Conservation (phyloP, 2,329 filamentous ascomycete genomes). For the Gnomoniopsis sp. region DNA sequence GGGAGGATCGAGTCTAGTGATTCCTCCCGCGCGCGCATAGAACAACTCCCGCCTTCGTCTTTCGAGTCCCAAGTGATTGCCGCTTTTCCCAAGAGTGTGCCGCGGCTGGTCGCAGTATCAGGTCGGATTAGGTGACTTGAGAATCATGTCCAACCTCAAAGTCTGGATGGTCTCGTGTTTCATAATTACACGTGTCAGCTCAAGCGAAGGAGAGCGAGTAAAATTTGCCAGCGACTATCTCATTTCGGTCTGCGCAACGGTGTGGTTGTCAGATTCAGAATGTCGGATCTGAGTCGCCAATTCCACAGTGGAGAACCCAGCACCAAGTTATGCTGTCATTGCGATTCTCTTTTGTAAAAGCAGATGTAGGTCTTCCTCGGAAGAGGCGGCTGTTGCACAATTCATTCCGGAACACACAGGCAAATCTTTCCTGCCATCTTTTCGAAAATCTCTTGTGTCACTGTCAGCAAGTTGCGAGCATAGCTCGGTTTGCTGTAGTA, state of each 20-base stretch:
- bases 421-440: not conserved
- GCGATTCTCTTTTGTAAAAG: no score
- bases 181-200: slow-evolving; percentile 1
- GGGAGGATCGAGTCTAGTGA: not conserved
- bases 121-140: not conserved
- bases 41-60: not conserved
- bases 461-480: not conserved
- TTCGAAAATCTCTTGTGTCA: not conserved
- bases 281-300: not conserved
- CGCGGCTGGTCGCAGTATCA: not conserved
- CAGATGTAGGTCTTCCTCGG: not conserved
- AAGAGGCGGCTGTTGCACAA: not conserved
- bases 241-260: not conserved
- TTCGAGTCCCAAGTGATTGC: not conserved
- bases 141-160: not conserved
- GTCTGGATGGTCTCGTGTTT: slow-evolving; percentile 1
- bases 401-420: not conserved
- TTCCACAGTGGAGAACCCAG: not conserved
- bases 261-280: not conserved
- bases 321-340: not conserved
- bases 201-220: not conserved
- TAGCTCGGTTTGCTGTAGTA: not conserved
- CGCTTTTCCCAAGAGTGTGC: not conserved
- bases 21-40: not conserved
- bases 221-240: no score